Evolutionary conservation across 257 asterid species (phyloP).

Genomic region (Dorcoceras hygrometricum): DNA sequence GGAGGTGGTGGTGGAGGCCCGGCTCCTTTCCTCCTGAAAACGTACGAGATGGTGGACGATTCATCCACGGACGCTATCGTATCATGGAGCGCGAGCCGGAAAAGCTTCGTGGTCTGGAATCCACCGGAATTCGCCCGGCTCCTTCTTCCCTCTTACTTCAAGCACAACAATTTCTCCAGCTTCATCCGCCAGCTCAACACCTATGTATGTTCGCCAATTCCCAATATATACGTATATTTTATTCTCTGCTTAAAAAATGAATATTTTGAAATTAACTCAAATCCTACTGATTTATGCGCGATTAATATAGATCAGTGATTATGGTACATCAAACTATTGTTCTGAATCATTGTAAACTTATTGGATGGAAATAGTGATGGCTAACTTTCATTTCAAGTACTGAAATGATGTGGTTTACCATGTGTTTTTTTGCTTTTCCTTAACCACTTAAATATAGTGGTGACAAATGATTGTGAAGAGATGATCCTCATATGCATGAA

Average conservation of each 20-base stretch:
- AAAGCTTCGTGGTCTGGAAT: constrained; percentile 86
- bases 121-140: constrained; percentile 83
- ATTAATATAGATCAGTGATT: neutral
- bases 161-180: constrained; percentile 90
- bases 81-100: constrained; percentile 61
- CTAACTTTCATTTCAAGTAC: no score
- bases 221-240: neutral
- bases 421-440: no score
- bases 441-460: no score
- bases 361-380: no score
- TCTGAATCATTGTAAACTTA: neutral
- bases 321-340: neutral
- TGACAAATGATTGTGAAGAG: neutral
- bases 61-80: constrained; percentile 66
- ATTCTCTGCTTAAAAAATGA: neutral
- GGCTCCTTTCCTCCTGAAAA: constrained; percentile 79
- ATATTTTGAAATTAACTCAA: neutral
- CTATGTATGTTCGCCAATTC: constrained; percentile 46
- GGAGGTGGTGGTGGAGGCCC: constrained; percentile 63
- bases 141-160: constrained; percentile 80
- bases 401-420: no score
- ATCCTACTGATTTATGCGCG: neutral
- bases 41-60: constrained; percentile 94
- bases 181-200: constrained; percentile 97
- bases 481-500: neutral